Evolutionary conservation across 2,329 filamentous ascomycete species (phyloP), one percentile per base, ranked within the genome.

Genomic region (Harringtonia lauricola): DNA sequence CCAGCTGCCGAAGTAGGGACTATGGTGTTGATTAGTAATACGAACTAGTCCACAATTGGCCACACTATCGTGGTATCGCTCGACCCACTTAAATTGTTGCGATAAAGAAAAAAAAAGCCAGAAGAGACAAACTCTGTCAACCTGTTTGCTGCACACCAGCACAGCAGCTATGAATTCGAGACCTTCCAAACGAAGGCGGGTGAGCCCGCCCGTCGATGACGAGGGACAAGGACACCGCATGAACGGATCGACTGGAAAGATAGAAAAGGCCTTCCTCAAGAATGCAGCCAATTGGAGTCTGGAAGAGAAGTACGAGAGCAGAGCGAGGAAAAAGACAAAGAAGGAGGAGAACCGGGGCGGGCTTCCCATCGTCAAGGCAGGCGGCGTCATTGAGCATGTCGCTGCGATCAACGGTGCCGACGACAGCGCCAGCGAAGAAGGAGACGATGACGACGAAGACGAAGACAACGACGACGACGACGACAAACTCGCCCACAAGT

Each of bases 301-400:
- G 39, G 92, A 95, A 66, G 84, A 94, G 58, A 83, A 86, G 61
- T 96, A 95, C 68, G 88, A 94, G 62, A 76, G 76, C 48, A 79
- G 79, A 52, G 80, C 84, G 38, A 75, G 86, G 54, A 47, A 49
- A 24, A 42, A 45, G 39, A 50, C 45, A 38, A 92, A 92, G 60
- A 86, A 83, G 62, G 73, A 83, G 62, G 73, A 71, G 49, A 84
- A 89, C 58, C 82, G 68, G 58, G 86, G 77, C 31, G 77, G 82
- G 54, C 69, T 98, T 30, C 89, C 89, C 1, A 87, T 95, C 51
- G 94, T 92, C 64, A 94, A 86, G 0, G 73, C 79, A 0, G 84
- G 90, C 51, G 92, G 92, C 12, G 62, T 69, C 6, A 60, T 92
- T 15, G 74, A 43, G n/a, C 71, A 78, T 30, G 59, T 78, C 2